Percentiles rank a stretch among this genome's conserved stretches.
Conservation (phyloP, 2,329 filamentous ascomycete species). For the Pyrenophora graminea region DNA sequence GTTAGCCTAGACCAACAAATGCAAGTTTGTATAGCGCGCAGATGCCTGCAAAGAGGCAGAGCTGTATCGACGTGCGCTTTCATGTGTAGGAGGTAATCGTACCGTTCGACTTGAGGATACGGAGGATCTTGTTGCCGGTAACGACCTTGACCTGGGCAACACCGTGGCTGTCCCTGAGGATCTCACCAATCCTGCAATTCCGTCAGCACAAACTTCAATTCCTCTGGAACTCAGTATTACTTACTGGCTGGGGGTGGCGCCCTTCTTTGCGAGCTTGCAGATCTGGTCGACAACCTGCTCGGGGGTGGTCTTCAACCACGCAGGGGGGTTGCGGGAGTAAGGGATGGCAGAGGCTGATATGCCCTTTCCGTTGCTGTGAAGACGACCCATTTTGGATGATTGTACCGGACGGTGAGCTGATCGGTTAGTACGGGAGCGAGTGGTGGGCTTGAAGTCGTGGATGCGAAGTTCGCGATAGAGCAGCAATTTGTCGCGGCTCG, state of each 20-base stretch:
- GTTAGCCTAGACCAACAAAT: constrained; percentile 47
- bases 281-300: constrained; percentile 99
- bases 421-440: constrained; percentile 33
- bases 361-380: constrained; percentile 99
- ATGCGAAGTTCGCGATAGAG: constrained; percentile 22
- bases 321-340: constrained; percentile 89
- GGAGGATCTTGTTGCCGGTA: constrained; percentile 78
- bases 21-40: constrained; percentile 71
- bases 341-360: constrained; percentile 95
- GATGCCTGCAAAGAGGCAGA: constrained; percentile 30
- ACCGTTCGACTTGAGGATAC: constrained; percentile 53
- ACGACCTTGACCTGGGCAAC: constrained; percentile 86
- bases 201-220: constrained; percentile 12
- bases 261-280: constrained; percentile 98
- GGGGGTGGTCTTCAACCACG: constrained; percentile 98
- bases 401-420: constrained; percentile 26
- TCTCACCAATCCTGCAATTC: constrained; percentile 76
- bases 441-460: constrained; percentile 23
- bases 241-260: constrained; percentile 87
- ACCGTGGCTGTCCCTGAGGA: constrained; percentile 97
- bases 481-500: constrained; percentile 32
- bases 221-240: not conserved
- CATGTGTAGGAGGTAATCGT: constrained; percentile 60
- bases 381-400: constrained; percentile 79
- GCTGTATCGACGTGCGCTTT: constrained; percentile 46